These are phyloP conservation scores for Cucurbita pepo DNA, from an alignment of 306 rosid genomes.

Conservation along the genomic window DNA sequence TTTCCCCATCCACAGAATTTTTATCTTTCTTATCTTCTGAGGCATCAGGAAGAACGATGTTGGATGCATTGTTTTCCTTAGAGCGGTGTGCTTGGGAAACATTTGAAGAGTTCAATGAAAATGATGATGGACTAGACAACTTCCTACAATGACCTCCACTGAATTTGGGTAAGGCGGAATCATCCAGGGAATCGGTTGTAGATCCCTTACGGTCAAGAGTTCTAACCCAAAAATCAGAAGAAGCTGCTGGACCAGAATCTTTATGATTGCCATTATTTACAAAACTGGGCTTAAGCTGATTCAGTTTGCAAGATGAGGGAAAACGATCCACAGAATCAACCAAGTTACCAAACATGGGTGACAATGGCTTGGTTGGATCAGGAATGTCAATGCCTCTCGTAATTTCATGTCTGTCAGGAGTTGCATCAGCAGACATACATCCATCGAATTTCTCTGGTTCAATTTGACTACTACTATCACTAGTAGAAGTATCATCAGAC, in stretches of 20 bases:
- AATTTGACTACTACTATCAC: conserved; percentile 44
- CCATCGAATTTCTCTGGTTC: conserved; percentile 48
- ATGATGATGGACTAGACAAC: conserved; percentile 18
- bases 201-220: conserved; percentile 23
- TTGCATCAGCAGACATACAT: conserved; percentile 21
- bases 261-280: neutral
- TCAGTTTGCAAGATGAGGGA: conserved; percentile 23
- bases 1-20: conserved; percentile 15
- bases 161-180: conserved; percentile 11
- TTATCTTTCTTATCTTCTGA: conserved; percentile 5
- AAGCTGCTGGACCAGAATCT: conserved; percentile 15
- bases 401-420: conserved; percentile 24
- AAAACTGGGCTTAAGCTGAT: conserved; percentile 13
- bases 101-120: conserved; percentile 20
- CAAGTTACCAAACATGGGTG: conserved; percentile 74
- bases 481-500: conserved; percentile 63
- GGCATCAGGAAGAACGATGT: conserved; percentile 15
- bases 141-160: conserved; percentile 10
- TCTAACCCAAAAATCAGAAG: conserved; percentile 61
- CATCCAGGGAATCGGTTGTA: conserved; percentile 10
- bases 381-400: conserved; percentile 7
- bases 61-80: conserved; percentile 12
- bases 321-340: conserved; percentile 38
- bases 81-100: conserved; percentile 20
- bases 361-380: conserved; percentile 32